Conservation (phyloP, 2,329 filamentous ascomycete genomes). For the Trichoderma koningii region DNA sequence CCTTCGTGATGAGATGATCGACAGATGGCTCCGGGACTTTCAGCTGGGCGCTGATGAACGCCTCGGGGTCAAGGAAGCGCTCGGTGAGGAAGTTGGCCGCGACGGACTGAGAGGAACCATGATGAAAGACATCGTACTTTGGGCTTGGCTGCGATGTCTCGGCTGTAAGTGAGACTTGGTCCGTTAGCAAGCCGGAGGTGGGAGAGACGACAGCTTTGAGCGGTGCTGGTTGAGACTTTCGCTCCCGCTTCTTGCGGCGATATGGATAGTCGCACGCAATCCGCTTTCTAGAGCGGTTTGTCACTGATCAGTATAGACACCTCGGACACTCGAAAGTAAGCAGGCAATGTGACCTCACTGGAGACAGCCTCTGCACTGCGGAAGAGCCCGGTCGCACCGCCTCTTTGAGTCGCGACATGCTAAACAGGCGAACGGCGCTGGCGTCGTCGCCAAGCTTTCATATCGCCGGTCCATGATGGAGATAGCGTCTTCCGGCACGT, state of each 20-base stretch:
- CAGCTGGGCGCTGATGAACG: slow-evolving; percentile 19
- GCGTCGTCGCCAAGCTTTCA: slow-evolving; percentile 17
- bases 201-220: background rate
- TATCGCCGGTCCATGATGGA: slow-evolving; percentile 17
- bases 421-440: slow-evolving; percentile 15
- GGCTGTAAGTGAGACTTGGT: background rate
- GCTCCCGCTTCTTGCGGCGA: slow-evolving; percentile 26
- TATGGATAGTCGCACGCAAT: slow-evolving; percentile 27
- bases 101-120: background rate
- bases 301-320: background rate
- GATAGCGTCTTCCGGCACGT: background rate
- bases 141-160: slow-evolving; percentile 3
- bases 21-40: slow-evolving; percentile 15
- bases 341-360: slow-evolving; percentile 4
- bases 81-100: slow-evolving; percentile 20
- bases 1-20: slow-evolving; percentile 4
- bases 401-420: slow-evolving; percentile 25
- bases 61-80: slow-evolving; percentile 27
- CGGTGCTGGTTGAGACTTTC: background rate
- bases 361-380: slow-evolving; percentile 26
- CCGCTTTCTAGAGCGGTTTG: slow-evolving; percentile 16
- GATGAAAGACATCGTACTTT: background rate
- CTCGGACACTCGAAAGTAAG: background rate
- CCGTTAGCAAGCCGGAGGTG: background rate
- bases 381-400: slow-evolving; percentile 26